phyloP scores from a whole-genome alignment of 2,329 filamentous ascomycete genomes.

The Fusarium gaditjirri region DNA sequence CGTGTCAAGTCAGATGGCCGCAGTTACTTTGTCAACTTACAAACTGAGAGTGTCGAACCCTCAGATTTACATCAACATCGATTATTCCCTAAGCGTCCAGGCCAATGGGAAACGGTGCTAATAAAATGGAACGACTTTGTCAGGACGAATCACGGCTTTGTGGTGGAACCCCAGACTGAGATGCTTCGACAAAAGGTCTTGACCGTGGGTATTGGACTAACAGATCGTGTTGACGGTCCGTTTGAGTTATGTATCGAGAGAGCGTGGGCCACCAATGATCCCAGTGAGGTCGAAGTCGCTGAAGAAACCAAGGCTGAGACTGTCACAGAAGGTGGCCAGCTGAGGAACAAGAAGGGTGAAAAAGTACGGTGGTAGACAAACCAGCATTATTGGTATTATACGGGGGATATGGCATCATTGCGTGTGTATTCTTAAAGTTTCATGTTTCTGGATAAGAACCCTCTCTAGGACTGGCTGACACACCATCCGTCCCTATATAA shows the following conservation, averaged over 20 bases:
- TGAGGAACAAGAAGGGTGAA: slow-evolving; percentile 53
- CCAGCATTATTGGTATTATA: not conserved
- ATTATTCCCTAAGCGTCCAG: slow-evolving; percentile 79
- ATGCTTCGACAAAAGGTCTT: slow-evolving; percentile 87
- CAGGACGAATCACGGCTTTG: slow-evolving; percentile 89
- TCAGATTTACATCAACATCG: slow-evolving; percentile 98
- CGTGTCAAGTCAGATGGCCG: slow-evolving; percentile 91
- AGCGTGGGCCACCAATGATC: slow-evolving; percentile 87
- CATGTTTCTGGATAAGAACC: slow-evolving; percentile 1
- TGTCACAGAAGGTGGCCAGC: slow-evolving; percentile 39
- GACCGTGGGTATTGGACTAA: slow-evolving; percentile 87
- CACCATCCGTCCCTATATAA: slow-evolving; percentile 24
- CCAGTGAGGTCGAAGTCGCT: slow-evolving; percentile 41
- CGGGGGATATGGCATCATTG: not conserved
- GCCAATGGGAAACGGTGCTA: slow-evolving; percentile 94
- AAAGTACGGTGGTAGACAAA: slow-evolving; percentile 51
- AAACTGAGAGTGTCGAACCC: slow-evolving; percentile 92
- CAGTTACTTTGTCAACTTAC: slow-evolving; percentile 93
- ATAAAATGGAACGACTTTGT: slow-evolving; percentile 95
- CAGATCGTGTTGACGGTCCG: slow-evolving; percentile 86
- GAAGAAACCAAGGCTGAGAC: slow-evolving; percentile 28
- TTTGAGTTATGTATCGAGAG: slow-evolving; percentile 88
- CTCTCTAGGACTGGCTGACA: not conserved
- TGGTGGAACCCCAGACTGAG: slow-evolving; percentile 92
- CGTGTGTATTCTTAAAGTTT: slow-evolving; percentile 13